Evolutionary conservation across 2,329 filamentous ascomycete genomes (phyloP).

Genomic region (Cadophora sp.): DNA sequence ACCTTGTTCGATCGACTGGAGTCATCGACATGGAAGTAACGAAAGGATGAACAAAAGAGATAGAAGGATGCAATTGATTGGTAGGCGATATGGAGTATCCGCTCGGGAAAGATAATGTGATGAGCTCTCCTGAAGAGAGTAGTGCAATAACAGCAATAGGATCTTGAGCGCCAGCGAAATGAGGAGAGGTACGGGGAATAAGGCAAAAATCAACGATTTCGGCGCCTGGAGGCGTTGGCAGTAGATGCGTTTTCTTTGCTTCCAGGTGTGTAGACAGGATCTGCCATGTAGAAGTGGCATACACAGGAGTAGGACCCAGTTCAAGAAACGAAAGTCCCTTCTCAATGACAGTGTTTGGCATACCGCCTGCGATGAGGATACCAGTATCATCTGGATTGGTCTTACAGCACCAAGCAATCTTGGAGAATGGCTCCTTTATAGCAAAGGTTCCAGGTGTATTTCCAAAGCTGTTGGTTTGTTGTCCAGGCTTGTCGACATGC

Average conservation of each 20-base stretch:
- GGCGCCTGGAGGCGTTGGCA: slow-evolving; percentile 79
- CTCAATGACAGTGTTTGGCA: slow-evolving; percentile 67
- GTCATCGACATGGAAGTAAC: slow-evolving; percentile 76
- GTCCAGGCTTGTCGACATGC: slow-evolving; percentile 72
- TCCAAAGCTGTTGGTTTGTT: slow-evolving; percentile 47
- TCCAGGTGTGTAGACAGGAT: slow-evolving; percentile 79
- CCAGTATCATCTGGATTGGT: slow-evolving; percentile 92
- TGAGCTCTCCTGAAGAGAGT: slow-evolving; percentile 84
- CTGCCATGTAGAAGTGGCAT: slow-evolving; percentile 92
- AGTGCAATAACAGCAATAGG: slow-evolving; percentile 84
- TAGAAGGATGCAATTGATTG: slow-evolving; percentile 87
- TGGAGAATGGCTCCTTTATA: slow-evolving; percentile 76
- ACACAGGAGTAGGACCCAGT: slow-evolving; percentile 85
- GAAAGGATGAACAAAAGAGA: slow-evolving; percentile 91
- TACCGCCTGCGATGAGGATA: slow-evolving; percentile 84
- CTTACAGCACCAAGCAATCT: slow-evolving; percentile 92
- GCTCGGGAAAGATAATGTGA: slow-evolving; percentile 90
- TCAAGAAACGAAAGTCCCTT: slow-evolving; percentile 90
- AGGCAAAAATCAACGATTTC: slow-evolving; percentile 82
- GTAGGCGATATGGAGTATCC: slow-evolving; percentile 91
- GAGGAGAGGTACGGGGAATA: slow-evolving; percentile 81
- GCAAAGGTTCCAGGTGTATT: slow-evolving; percentile 57
- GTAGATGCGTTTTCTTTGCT: slow-evolving; percentile 72
- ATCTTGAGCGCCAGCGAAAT: slow-evolving; percentile 88
- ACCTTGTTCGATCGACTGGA: slow-evolving; percentile 77